Conservation (phyloP, 306 rosid genomes). For the Datisca glomerata region DNA sequence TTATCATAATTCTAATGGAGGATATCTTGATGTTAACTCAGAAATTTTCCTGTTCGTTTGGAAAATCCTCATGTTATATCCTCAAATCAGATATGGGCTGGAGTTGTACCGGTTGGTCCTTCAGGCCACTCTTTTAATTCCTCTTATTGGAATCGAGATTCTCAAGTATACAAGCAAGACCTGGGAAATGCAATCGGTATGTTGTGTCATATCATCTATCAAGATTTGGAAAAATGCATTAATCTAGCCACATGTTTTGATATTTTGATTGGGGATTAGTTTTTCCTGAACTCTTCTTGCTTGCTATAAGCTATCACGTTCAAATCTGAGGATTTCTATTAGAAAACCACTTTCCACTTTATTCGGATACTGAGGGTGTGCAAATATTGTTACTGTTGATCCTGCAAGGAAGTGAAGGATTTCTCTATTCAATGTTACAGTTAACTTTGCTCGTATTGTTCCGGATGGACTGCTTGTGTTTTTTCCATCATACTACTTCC, state of each 20-base stretch:
- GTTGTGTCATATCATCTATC: no score
- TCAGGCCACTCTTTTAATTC: slow-evolving; percentile 78
- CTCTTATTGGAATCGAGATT: slow-evolving; percentile 72
- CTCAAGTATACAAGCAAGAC: slow-evolving; percentile 69
- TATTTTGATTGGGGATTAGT: no score
- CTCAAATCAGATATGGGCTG: slow-evolving; percentile 93
- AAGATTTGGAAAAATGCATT: no score
- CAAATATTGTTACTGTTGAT: no score
- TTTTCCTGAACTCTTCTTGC: no score
- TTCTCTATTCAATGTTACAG: slow-evolving; percentile 37
- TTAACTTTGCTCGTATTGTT: slow-evolving; percentile 85
- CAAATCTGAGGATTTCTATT: no score
- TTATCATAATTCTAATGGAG: slow-evolving; percentile 13
- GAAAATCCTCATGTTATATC: slow-evolving; percentile 93
- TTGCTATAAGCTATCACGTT: no score
- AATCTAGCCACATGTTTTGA: no score
- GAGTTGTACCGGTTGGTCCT: slow-evolving; percentile 88
- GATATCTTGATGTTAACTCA: slow-evolving; percentile 29
- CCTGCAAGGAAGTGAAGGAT: slow-evolving; percentile 4
- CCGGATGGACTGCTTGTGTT: slow-evolving; percentile 94
- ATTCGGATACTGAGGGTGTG: no score
- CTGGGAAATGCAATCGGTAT: slow-evolving; percentile 96
- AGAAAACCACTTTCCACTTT: no score
- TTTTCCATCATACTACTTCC: slow-evolving; percentile 85
- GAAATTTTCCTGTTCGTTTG: slow-evolving; percentile 76